Evolutionary conservation across 2,329 filamentous ascomycete genomes (phyloP), one percentile per base, ranked within the genome.

Genomic region (Verticillium nubilum): DNA sequence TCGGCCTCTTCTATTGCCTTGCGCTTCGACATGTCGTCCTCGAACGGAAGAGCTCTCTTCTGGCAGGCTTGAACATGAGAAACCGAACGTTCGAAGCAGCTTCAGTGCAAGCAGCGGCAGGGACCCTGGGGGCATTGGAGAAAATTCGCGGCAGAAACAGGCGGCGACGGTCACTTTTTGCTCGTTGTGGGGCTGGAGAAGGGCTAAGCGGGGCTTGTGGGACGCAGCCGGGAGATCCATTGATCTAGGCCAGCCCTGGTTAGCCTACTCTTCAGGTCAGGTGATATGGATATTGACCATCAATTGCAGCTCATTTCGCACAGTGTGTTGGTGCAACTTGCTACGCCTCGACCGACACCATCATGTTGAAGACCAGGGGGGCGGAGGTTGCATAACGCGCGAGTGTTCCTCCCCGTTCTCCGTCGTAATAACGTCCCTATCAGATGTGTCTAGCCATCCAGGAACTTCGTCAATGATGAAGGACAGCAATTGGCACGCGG

Each of bases 21-120:
- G 31, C 62, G 56, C 52, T 63, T 63, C 52, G 53, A 61, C 62
- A 62, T 62, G 47, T 23, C 33, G 42, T 25, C 42, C n/a, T 50
- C 13, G n/a, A 23, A 23, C 6, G 7, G 13, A 3, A 50, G n/a
- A 37, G 15, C 12, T 17, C 33, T 17, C 33, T 17, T 37, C 33
- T 17, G 3, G 4, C 33, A 17, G n/a, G 15, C 13, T 17, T 33
- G 12, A 4, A 23, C 12, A 3, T 23, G 19, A 50, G 19, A 50
- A 13, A 25, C 19, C 25, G 19, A 19, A 25, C 42, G 19, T 23
- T 25, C n/a, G 42, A 23, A 50, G 42, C 42, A n/a, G n/a, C 25
- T 19, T 31, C 4, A 25, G 42, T 10, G n/a, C 19, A 50, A 50
- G 42, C 42, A 25, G 17, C n/a, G 19, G 42, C 42, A 26, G 42